Evolutionary conservation across 768 basidiomycete species (phyloP), one percentile per base, ranked within the genome.

Genomic region (Xerocomellus chrysenteron): DNA sequence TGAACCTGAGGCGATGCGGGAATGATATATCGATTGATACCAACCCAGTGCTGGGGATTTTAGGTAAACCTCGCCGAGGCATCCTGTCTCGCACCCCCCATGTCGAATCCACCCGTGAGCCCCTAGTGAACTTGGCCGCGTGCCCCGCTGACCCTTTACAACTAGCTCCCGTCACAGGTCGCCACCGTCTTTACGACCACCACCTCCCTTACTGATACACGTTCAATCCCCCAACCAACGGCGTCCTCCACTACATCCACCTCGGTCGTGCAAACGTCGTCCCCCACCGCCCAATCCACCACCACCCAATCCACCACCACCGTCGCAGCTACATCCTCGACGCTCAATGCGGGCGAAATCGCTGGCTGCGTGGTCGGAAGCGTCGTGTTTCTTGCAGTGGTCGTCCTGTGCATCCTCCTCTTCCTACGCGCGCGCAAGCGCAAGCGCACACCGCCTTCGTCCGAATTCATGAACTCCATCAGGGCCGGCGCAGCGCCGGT

Each of bases 301-400:
- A 17, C 57, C 28, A 2, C 10, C 42, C 21, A 21, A 21, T 21
- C 56, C 1, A 32, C 40, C 52, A 17, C 57, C 28, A 2, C 10
- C 42, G 19, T 33, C 65, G 33, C 60, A 21, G 55, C 63, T 16
- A 26, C 61, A 9, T 55, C 63, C 33, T 47, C 61, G 41, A 61
- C 46, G 24, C 59, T 60, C 57, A 50, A 52, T 21, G 73, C 73
- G 10, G 84, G 81, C 11, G 75, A 75, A 5, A 81, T 87, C 40
- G 83, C 79, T 6, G 85, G 85, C 3, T 73, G 76, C 16, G 74
- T 83, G 46, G 58, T 87, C 17, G 84, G 82, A n/a, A 77, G 74
- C 32, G 66, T 82, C 35, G 56, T 77, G 10, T 57, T 80, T 42
- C 57, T 82, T 53, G 57, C 70, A 11, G 60, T 80, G 45, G 35